Conservation (phyloP, 768 basidiomycete species). For the Suillus decipiens region DNA sequence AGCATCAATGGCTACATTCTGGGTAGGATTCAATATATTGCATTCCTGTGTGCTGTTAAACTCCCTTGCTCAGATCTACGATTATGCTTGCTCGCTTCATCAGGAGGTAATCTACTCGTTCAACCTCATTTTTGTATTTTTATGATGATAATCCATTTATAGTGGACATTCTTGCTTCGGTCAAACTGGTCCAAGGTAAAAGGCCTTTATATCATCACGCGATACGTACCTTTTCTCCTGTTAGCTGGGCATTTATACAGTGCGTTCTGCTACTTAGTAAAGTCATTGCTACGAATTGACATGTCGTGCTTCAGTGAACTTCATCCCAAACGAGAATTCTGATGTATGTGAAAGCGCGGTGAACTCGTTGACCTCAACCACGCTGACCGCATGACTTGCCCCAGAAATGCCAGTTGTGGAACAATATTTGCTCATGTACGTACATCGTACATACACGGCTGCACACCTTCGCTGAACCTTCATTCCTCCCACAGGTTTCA, state of each 20-base stretch:
- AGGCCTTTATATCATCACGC: constrained; percentile 1
- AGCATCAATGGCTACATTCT: constrained; percentile 8
- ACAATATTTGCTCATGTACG: constrained; percentile 3
- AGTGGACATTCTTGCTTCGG: neutral
- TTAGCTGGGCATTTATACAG: constrained; percentile 3
- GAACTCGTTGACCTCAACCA: neutral
- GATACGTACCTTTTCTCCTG: constrained; percentile 2
- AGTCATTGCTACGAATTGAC: neutral
- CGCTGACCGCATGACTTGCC: neutral
- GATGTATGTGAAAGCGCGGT: neutral
- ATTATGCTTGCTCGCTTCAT: constrained; percentile 1
- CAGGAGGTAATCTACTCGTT: neutral
- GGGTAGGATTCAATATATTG: neutral
- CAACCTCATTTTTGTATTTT: neutral
- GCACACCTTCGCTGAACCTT: neutral
- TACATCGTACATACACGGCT: neutral
- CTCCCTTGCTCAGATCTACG: neutral
- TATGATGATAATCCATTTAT: neutral
- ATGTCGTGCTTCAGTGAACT: neutral
- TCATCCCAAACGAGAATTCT: neutral
- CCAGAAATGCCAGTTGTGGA: constrained; percentile 3
- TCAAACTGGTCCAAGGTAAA: constrained; percentile 4
- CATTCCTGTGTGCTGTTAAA: neutral
- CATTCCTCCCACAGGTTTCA: neutral
- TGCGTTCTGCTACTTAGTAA: neutral